Evolutionary conservation across 352 stramenopile genomes (phyloP), one percentile per base, ranked within the genome.

Genomic region (Globisporangium apiculatum): DNA sequence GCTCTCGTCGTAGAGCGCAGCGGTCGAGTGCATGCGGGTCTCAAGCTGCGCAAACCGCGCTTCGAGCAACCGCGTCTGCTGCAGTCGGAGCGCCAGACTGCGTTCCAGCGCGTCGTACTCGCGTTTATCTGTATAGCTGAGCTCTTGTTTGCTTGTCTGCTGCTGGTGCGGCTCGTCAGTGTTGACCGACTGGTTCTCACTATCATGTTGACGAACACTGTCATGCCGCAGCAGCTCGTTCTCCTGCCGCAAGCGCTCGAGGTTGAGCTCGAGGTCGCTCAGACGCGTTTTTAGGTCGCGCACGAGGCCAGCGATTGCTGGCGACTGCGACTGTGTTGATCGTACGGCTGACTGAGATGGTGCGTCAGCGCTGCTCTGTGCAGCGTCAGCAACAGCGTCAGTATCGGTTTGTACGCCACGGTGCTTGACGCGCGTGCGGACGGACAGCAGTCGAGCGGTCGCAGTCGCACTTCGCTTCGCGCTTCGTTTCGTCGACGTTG

Each of bases 61-160:
- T 57, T 90, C 75, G 7, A 90, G 55, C 7, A 87, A 55, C 10
- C 74, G 67, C 46, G 86, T 64, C 38, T 86, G 71, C 8, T 74
- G 75, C 7, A 69, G 55, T 14, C 72, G 68, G 12, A 77, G 62
- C 35, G 56, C 36, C 0, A 88, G 51, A 46, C 64, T 58, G 4
- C 63, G 46, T 8, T 69, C 53, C 1, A 89, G 57, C 17, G 75
- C 69, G 7, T 68, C 45, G 38, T 67, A 67, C 17, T 78, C 52
- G 2, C 6, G 45, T 36, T 1, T n/a, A 31, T 31, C 24, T 8
- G 42, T 51, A 41, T 18, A n/a, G 37, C 35, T 53, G 31, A 53
- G 3, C 6, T 18, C 15, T 40, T 43, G 17, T 40, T 5, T 14
- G 24, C 24, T 31, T 31, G 24, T 31, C 24, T 31, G 24, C 24